Percentiles rank a stretch among this genome's conserved stretches.
Evolutionary conservation across 2,329 filamentous ascomycete species (phyloP).

Genomic region (Lachnellula occidentalis): DNA sequence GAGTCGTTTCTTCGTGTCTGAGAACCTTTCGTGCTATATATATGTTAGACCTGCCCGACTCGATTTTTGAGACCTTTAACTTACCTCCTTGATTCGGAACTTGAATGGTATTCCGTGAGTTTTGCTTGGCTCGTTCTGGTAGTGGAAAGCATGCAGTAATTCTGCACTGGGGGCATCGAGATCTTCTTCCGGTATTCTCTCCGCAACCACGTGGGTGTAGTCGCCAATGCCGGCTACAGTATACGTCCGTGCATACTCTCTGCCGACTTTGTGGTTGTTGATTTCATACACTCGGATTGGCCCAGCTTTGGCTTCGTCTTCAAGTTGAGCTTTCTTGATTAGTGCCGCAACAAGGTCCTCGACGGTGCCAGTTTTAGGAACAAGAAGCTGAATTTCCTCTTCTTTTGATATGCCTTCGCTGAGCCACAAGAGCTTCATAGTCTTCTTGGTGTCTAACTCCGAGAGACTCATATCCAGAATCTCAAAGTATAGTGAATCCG

Average conservation of each 20-base stretch:
- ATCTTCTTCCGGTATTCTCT: conserved; percentile 72
- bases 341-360: conserved; percentile 72
- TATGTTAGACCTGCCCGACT: conserved; percentile 4
- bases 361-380: conserved; percentile 78
- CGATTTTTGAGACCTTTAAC: conserved; percentile 25
- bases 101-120: conserved; percentile 86
- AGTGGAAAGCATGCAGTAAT: conserved; percentile 80
- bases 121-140: conserved; percentile 81
- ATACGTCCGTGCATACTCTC: conserved; percentile 65
- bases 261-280: conserved; percentile 77
- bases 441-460: conserved; percentile 90
- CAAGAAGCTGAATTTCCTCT: conserved; percentile 76
- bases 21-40: conserved; percentile 71
- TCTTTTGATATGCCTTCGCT: conserved; percentile 90
- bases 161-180: conserved; percentile 50
- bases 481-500: conserved; percentile 84
- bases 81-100: conserved; percentile 76
- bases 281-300: conserved; percentile 78
- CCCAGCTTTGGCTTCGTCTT: conserved; percentile 64
- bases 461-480: conserved; percentile 89
- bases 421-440: conserved; percentile 75
- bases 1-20: conserved; percentile 88
- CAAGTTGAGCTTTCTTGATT: conserved; percentile 73
- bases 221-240: conserved; percentile 80
- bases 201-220: conserved; percentile 75